Evolutionary conservation across 305 asterid genomes (phyloP).

Genomic region (Withania somnifera): DNA sequence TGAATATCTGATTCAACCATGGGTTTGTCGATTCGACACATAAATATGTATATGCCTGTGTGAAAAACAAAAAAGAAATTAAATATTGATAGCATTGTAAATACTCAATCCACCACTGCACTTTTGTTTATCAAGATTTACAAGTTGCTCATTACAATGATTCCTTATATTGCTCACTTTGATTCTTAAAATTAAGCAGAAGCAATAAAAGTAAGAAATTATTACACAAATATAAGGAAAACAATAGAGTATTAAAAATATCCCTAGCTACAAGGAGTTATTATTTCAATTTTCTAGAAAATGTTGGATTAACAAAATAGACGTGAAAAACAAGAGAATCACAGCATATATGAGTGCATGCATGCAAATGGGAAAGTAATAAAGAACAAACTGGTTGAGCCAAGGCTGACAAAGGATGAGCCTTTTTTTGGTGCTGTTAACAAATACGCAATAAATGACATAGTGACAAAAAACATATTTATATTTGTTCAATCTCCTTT

Average conservation of each 20-base stretch:
- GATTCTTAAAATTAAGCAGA: not conserved
- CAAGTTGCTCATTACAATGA: not conserved
- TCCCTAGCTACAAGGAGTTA: not conserved
- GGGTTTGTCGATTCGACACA: no score
- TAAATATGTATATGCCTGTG: no score
- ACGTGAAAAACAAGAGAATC: conserved; percentile 3
- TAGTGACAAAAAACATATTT: not conserved
- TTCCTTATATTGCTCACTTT: not conserved
- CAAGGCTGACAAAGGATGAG: not conserved
- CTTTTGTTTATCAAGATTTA: no score
- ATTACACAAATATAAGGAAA: not conserved
- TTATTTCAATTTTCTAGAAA: not conserved
- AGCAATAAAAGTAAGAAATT: not conserved
- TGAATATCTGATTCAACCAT: no score
- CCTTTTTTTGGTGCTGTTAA: not conserved
- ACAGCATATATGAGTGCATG: not conserved
- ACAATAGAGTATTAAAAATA: no score
- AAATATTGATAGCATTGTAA: no score
- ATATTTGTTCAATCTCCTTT: not conserved
- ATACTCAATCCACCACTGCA: no score
- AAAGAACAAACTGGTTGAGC: not conserved
- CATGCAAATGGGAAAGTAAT: not conserved
- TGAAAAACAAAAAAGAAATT: no score
- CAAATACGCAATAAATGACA: not conserved
- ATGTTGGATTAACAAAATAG: not conserved